Percentiles rank a stretch among this genome's conserved stretches.
Conservation (phyloP, 2,329 filamentous ascomycete species). For the Zymoseptoria ardabiliae region DNA sequence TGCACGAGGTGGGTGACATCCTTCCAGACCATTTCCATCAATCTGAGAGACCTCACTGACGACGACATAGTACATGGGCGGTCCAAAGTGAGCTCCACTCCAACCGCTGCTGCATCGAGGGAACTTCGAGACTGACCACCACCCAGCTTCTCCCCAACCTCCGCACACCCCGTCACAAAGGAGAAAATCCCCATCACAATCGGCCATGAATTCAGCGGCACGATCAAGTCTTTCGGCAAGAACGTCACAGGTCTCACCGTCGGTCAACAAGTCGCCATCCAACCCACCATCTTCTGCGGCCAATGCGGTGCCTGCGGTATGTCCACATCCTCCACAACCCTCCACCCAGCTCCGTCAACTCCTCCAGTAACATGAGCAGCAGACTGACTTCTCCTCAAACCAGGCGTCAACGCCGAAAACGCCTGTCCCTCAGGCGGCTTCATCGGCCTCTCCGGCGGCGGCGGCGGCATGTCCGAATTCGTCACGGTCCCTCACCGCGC, state of each 20-base stretch:
- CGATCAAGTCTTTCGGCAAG: slow-evolving; percentile 51
- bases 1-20: slow-evolving; percentile 29
- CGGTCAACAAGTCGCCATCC: slow-evolving; percentile 53
- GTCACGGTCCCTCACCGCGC: slow-evolving; percentile 45
- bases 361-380: too few relatives aligned
- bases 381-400: too few relatives aligned
- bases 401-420: slow-evolving; percentile 43
- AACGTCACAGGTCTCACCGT: slow-evolving; percentile 36
- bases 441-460: slow-evolving; percentile 35
- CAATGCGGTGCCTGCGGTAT: slow-evolving; percentile 48
- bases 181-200: slow-evolving; percentile 52
- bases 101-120: neutral
- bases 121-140: neutral
- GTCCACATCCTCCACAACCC: too few relatives aligned
- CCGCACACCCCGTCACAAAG: slow-evolving; percentile 52
- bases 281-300: slow-evolving; percentile 53
- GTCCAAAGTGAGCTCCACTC: slow-evolving; percentile 25
- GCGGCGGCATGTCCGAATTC: slow-evolving; percentile 50
- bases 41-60: neutral
- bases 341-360: too few relatives aligned
- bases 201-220: slow-evolving; percentile 59
- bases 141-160: slow-evolving; percentile 42
- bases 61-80: slow-evolving; percentile 41
- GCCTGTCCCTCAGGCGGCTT: slow-evolving; percentile 52
- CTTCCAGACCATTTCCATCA: slow-evolving; percentile 31